phyloP scores from a whole-genome alignment of 768 basidiomycete genomes.

The Naganishia friedmannii region DNA sequence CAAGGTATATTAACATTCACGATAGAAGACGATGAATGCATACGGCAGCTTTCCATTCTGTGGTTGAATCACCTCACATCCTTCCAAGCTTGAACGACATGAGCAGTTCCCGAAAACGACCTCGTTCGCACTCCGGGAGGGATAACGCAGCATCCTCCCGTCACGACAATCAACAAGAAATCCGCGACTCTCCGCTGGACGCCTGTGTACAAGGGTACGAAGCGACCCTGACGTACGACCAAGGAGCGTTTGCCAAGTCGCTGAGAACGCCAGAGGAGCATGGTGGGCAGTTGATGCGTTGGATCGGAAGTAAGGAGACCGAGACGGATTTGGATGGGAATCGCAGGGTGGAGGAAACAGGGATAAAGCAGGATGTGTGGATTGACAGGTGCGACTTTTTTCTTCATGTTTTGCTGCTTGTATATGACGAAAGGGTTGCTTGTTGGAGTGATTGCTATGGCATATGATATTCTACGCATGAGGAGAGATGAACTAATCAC shows the following conservation, averaged over 20 bases:
- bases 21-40: too few species aligned
- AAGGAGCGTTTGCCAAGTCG: slow-evolving; percentile 7
- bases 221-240: slow-evolving; percentile 14
- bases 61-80: not conserved
- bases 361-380: slow-evolving; percentile 58
- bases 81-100: not conserved
- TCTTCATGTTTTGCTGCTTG: slow-evolving; percentile 27
- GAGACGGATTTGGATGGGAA: slow-evolving; percentile 3
- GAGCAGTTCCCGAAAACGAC: not conserved
- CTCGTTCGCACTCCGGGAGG: not conserved
- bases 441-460: not conserved
- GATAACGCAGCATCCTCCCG: not conserved
- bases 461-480: not conserved
- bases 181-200: not conserved
- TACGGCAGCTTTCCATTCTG: too few species aligned
- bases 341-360: slow-evolving; percentile 31
- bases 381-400: slow-evolving; percentile 68
- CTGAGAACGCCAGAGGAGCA: not conserved
- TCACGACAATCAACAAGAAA: not conserved
- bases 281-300: slow-evolving; percentile 15
- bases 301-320: slow-evolving; percentile 3
- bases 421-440: not conserved
- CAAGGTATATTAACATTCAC: too few species aligned
- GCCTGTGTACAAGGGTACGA: slow-evolving; percentile 23
- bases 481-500: not conserved